These are phyloP conservation scores for Tylopilus intermedius DNA, from an alignment of 768 basidiomycete species.

Conservation along the genomic window DNA sequence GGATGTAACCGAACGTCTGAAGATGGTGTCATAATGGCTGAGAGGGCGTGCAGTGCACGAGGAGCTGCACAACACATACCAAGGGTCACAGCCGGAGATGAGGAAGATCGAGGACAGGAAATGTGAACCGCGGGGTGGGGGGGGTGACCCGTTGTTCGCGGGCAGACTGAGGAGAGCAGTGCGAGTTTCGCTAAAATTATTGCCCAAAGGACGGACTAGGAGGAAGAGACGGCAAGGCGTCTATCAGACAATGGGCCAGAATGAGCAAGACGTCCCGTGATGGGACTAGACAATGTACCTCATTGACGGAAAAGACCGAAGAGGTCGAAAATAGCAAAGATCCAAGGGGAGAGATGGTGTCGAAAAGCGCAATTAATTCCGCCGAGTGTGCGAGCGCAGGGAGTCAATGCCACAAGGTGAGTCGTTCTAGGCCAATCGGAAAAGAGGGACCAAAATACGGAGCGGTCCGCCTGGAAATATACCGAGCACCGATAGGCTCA, in stretches of 20 bases:
- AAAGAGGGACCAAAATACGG: constrained; percentile 37
- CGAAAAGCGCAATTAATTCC: constrained; percentile 29
- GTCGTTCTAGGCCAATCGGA: constrained; percentile 45
- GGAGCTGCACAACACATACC: constrained; percentile 14
- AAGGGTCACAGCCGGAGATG: constrained; percentile 22
- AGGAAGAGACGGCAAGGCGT: constrained; percentile 2
- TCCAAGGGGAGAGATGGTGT: constrained; percentile 45
- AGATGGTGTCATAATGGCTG: constrained; percentile 18
- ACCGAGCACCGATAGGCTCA: constrained; percentile 38
- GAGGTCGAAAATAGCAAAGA: constrained; percentile 33
- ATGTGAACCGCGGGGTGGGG: constrained; percentile 10
- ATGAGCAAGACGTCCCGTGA: constrained; percentile 14
- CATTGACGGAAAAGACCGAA: constrained; percentile 28
- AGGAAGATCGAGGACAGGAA: constrained; percentile 2
- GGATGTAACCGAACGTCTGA: constrained; percentile 21
- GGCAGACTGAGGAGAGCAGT: background rate
- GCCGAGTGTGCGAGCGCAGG: constrained; percentile 28
- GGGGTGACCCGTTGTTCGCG: background rate
- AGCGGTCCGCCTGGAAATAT: constrained; percentile 40
- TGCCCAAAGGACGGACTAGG: constrained; percentile 8
- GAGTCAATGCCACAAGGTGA: constrained; percentile 37
- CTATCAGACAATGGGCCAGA: constrained; percentile 19
- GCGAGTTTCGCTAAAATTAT: constrained; percentile 6
- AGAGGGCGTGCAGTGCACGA: constrained; percentile 14
- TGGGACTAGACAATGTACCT: constrained; percentile 31